A percentile compares a stretch with the other conserved stretches of the same genome.
Conservation (phyloP, 306 rosid genomes). For the Castanopsis chinensis region DNA sequence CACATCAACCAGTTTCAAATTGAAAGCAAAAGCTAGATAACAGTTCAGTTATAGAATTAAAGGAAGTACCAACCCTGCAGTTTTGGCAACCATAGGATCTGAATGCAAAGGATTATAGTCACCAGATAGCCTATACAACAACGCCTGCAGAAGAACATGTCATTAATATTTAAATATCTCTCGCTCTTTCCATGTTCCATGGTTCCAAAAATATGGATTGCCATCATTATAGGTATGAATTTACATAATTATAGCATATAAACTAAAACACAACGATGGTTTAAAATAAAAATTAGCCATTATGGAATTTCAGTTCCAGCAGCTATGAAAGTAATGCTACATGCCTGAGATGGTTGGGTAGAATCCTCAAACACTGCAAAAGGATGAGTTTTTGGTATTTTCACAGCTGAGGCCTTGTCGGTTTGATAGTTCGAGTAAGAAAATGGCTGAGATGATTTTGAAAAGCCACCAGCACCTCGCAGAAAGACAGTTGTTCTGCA, state of each 20-base stretch:
- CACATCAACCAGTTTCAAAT: not conserved
- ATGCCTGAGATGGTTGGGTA: constrained; percentile 82
- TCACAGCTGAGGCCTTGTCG: constrained; percentile 45
- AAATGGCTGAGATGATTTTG: constrained; percentile 70
- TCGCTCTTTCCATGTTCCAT: not conserved
- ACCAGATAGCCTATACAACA: constrained; percentile 84
- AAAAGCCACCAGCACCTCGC: constrained; percentile 99
- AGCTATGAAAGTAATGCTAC: constrained; percentile 22
- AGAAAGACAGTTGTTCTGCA: constrained; percentile 68
- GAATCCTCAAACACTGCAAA: constrained; percentile 67
- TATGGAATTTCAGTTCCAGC: constrained; percentile 9
- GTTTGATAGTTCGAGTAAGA: constrained; percentile 73
- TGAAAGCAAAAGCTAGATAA: not conserved
- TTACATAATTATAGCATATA: not conserved
- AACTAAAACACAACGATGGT: not conserved
- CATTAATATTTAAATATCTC: not conserved
- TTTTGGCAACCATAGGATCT: constrained; percentile 75
- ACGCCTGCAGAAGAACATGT: constrained; percentile 66
- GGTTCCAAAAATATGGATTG: not conserved
- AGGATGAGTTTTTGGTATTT: constrained; percentile 71
- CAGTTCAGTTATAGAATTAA: not conserved
- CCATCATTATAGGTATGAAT: not conserved
- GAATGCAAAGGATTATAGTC: constrained; percentile 95
- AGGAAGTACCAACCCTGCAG: constrained; percentile 78
- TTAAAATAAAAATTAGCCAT: not conserved